Conservation (phyloP, 2,329 filamentous ascomycete genomes). For the Cladorrhinum sp. region DNA sequence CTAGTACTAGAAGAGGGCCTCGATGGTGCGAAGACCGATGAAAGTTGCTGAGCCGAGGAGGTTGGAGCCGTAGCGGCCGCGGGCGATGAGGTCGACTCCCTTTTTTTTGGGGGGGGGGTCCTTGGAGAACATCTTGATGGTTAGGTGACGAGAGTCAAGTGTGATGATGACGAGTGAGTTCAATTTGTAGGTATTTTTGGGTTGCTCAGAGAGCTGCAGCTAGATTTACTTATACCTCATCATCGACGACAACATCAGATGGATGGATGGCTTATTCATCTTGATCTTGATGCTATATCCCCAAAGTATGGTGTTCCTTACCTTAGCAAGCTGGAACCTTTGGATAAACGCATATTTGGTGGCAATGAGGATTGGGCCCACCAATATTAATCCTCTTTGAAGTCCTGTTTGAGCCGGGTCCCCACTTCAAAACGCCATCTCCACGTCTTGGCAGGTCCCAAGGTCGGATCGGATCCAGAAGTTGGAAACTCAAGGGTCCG, state of each 20-base stretch:
- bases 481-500: neutral
- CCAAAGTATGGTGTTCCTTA: neutral
- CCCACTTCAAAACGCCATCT: neutral
- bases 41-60: slow-evolving; percentile 38
- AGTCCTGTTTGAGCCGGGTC: neutral
- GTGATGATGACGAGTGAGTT: neutral
- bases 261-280: neutral
- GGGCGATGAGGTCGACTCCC: slow-evolving; percentile 35
- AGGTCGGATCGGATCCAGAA: neutral
- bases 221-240: neutral
- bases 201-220: neutral
- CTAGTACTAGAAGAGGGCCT: slow-evolving; percentile 34
- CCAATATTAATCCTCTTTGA: neutral
- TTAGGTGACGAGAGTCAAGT: neutral
- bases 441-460: neutral
- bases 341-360: neutral
- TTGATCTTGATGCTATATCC: too few species aligned
- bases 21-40: slow-evolving; percentile 38
- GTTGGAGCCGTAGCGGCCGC: slow-evolving; percentile 37
- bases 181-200: neutral
- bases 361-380: neutral
- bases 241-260: neutral
- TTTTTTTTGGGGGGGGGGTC: neutral
- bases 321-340: neutral
- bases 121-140: neutral